Evolutionary conservation across 768 basidiomycete genomes (phyloP), one percentile per base, ranked within the genome.

Genomic region (Gloeostereum incarnatum): DNA sequence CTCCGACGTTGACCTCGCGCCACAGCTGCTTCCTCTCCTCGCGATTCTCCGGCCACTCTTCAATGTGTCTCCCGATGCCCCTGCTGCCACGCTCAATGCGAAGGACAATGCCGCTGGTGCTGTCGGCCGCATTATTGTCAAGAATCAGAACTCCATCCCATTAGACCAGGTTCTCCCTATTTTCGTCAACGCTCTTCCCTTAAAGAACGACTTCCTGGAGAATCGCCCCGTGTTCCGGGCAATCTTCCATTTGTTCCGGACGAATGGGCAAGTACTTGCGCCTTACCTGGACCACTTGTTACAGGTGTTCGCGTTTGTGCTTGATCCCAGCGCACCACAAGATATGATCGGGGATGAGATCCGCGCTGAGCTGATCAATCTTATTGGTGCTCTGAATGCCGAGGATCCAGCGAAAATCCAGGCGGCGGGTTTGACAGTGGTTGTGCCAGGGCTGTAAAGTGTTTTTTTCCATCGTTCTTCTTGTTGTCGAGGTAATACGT

Each of bases 61-160:
- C 59, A 58, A 68, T 31, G 68, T 84, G 24, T 49, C 75, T 6
- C 60, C 75, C 0, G 75, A 81, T 41, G 66, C 86, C 5, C 65
- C 79, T n/a, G 53, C 74, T 5, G 62, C 85, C 5, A 68, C 66
- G 31, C 60, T 89, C 44, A 93, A 92, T 55, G 92, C 92, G 14
- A 82, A 82, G 45, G 96, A 99, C 61, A 99, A 99, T 57, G 96
- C 96, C n/a, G 75, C 83, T 6, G 96, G 96, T 31, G 88, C 92
- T 18, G 86, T 98, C 37, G 78, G 79, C 4, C 81, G 96, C 11
- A 71, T 98, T 55, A 83, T 98, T 53, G 56, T 78, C 50, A 83
- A 83, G 54, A 92, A 91, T 59, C 61, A 71, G 3, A 55, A 64
- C 9, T 89, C 81, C 10, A 61, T 98, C 13, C 94, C 94, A 18